Evolutionary conservation across 257 asterid genomes (phyloP).

Genomic region (Salvia splendens): DNA sequence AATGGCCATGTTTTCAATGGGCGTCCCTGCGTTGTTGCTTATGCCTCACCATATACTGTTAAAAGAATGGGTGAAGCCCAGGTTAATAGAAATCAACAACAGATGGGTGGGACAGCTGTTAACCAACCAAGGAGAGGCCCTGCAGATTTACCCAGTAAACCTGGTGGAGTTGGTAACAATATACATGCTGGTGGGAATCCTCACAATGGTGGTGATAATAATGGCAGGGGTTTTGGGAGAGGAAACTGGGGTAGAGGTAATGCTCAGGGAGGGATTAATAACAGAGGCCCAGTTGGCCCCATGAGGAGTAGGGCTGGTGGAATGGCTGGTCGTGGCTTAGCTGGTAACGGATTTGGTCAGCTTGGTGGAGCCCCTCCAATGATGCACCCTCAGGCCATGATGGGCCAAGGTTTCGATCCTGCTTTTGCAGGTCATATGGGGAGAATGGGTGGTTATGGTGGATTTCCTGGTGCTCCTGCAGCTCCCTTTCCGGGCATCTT

Average conservation of each 20-base stretch:
- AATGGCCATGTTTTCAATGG: constrained; percentile 88
- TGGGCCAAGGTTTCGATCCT: constrained; percentile 95
- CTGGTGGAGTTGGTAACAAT: constrained; percentile 47
- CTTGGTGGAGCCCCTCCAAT: constrained; percentile 72
- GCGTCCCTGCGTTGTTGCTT: constrained; percentile 92
- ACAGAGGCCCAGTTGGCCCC: constrained; percentile 57
- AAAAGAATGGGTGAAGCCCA: constrained; percentile 92
- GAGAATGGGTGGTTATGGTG: constrained; percentile 83
- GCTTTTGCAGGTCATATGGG: constrained; percentile 86
- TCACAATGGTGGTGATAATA: constrained; percentile 49
- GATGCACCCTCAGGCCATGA: constrained; percentile 88
- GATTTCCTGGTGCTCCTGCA: constrained; percentile 69
- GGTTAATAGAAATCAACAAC: constrained; percentile 67
- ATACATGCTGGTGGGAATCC: constrained; percentile 38
- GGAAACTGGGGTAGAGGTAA: constrained; percentile 83
- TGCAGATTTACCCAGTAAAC: constrained; percentile 53
- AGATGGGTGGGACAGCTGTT: constrained; percentile 36
- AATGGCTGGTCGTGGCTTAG: constrained; percentile 50
- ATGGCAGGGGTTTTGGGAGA: constrained; percentile 72
- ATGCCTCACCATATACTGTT: constrained; percentile 78
- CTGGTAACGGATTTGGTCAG: constrained; percentile 69
- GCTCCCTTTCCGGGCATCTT: constrained; percentile 77
- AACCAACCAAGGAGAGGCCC: constrained; percentile 50
- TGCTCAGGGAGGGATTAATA: constrained; percentile 61
- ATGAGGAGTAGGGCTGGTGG: constrained; percentile 64